phyloP scores from a whole-genome alignment of 2,329 filamentous ascomycete species.

The Alternaria triticina region DNA sequence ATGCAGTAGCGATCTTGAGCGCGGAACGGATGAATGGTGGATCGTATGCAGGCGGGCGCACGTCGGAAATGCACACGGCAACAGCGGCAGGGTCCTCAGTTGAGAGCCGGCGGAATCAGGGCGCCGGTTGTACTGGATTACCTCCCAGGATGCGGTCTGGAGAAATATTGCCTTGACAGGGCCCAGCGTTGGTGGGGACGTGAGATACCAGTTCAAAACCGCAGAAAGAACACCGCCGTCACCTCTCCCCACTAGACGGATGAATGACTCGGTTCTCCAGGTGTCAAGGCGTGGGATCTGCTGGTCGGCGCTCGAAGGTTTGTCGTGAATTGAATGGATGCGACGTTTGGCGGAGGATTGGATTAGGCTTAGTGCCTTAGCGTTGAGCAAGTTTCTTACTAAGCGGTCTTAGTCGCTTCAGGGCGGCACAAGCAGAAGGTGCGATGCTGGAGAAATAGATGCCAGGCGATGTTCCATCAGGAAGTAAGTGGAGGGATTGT shows the following conservation, averaged over 20 bases:
- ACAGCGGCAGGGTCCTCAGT: constrained; percentile 11
- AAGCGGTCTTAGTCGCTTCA: constrained; percentile 18
- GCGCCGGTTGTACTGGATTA: constrained; percentile 4
- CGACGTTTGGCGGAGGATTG: constrained; percentile 19
- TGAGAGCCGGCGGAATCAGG: constrained; percentile 1
- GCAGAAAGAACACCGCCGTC: constrained; percentile 14
- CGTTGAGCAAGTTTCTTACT: constrained; percentile 32
- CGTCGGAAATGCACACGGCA: constrained; percentile 4
- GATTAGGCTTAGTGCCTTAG: constrained; percentile 25
- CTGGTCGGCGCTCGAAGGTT: constrained; percentile 20
- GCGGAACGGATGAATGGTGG: constrained; percentile 11
- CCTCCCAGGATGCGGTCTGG: constrained; percentile 4
- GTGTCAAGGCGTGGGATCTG: constrained; percentile 28
- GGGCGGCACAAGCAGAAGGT: constrained; percentile 3
- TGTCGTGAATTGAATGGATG: constrained; percentile 27
- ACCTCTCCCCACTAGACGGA: constrained; percentile 12
- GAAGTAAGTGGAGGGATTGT: background rate
- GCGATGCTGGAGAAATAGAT: background rate
- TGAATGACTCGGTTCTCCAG: constrained; percentile 19
- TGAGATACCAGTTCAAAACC: constrained; percentile 16
- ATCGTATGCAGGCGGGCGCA: constrained; percentile 7
- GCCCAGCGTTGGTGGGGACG: constrained; percentile 15
- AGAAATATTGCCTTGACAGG: background rate
- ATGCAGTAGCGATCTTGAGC: constrained; percentile 21
- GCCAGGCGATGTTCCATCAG: background rate